Conservation (phyloP, 208 protist genomes). For the Endotrypanum monterogeii region DNA sequence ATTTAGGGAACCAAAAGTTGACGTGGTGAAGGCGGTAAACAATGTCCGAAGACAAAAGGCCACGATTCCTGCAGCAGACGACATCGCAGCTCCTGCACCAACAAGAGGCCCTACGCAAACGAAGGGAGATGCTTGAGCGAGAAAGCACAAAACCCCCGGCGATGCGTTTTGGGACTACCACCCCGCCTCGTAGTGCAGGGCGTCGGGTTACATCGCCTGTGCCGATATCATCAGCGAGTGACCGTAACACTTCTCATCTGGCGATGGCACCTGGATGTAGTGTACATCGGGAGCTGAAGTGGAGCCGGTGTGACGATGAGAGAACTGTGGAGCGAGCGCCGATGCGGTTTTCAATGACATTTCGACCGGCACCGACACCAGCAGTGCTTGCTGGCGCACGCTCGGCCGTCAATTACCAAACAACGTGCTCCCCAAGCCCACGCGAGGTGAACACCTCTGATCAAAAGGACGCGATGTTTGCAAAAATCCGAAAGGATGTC, state of each 20-base stretch:
- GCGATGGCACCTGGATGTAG: constrained; percentile 2
- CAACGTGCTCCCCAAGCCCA: constrained; percentile 18
- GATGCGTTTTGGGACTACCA: constrained; percentile 65
- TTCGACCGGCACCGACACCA: constrained; percentile 21
- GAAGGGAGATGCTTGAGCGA: constrained; percentile 51
- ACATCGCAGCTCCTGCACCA: constrained; percentile 71
- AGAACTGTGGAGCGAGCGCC: constrained; percentile 15
- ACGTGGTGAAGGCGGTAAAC: not conserved
- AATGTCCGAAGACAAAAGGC: constrained; percentile 36
- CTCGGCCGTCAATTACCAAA: not conserved
- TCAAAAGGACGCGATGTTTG: not conserved
- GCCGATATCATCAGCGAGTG: constrained; percentile 1
- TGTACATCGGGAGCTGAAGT: constrained; percentile 32
- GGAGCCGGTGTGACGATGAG: constrained; percentile 24
- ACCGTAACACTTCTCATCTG: not conserved
- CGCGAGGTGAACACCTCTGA: constrained; percentile 39
- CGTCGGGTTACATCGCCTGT: constrained; percentile 14
- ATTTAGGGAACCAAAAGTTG: too few species aligned
- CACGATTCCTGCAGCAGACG: constrained; percentile 65
- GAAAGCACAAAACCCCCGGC: constrained; percentile 45
- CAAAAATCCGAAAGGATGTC: constrained; percentile 10
- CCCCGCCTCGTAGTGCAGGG: constrained; percentile 20
- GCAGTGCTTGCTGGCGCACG: constrained; percentile 1
- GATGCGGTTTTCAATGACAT: constrained; percentile 46
- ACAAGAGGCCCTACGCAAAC: constrained; percentile 62